Percentiles rank a stretch among this genome's conserved stretches.
Evolutionary conservation across 208 protist genomes (phyloP).

Genomic region (Naegleria fowleri): DNA sequence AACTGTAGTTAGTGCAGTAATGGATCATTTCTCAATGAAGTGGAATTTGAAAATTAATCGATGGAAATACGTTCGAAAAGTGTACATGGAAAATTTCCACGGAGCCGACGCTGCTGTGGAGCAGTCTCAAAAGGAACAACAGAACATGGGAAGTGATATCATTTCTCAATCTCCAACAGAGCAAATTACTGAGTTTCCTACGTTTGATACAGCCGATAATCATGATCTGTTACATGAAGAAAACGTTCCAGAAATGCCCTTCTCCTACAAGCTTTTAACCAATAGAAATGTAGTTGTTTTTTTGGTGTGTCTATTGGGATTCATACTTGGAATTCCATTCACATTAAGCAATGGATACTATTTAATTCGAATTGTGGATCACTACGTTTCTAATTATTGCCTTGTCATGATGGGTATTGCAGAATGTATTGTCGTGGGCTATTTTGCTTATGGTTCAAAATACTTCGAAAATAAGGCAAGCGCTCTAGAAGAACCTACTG

Average conservation of each 20-base stretch:
- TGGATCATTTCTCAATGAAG: neutral
- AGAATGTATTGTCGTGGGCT: conserved; percentile 17
- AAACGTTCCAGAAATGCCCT: neutral
- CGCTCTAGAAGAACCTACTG: neutral
- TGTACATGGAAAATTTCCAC: neutral
- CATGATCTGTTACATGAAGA: neutral
- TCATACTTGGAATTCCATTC: neutral
- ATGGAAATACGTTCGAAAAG: neutral
- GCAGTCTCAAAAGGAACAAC: neutral
- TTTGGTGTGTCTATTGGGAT: neutral
- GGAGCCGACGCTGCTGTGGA: neutral
- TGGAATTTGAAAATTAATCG: neutral
- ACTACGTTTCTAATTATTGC: conserved; percentile 7
- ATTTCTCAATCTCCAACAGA: neutral
- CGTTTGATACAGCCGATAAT: neutral
- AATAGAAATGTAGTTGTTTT: neutral
- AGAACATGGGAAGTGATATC: neutral
- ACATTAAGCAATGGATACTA: neutral
- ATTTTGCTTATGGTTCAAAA: neutral
- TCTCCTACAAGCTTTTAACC: neutral
- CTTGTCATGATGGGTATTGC: neutral
- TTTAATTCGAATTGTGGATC: conserved; percentile 1
- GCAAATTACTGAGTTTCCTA: neutral
- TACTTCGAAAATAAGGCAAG: neutral
- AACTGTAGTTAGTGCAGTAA: neutral